phyloP scores from a whole-genome alignment of 805 yeast species.

The Ogataea dorogensis region DNA sequence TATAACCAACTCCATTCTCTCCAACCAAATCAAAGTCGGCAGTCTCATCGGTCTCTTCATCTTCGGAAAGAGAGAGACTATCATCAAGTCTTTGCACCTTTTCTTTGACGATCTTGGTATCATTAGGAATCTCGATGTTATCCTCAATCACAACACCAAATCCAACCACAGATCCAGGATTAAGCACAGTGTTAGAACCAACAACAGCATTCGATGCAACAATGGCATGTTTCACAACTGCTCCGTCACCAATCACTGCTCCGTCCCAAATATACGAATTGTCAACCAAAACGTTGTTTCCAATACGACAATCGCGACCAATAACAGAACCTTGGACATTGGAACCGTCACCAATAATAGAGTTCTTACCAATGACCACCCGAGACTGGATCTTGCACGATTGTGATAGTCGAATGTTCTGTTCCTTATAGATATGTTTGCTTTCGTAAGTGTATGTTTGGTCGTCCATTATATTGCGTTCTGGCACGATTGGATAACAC shows the following conservation, averaged over 20 bases:
- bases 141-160: constrained; percentile 66
- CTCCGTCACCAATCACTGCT: constrained; percentile 65
- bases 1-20: constrained; percentile 48
- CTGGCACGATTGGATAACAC: constrained; percentile 90
- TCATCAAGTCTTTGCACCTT: constrained; percentile 38
- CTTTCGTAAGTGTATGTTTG: constrained; percentile 78
- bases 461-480: constrained; percentile 67
- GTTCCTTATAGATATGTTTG: constrained; percentile 86
- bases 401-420: constrained; percentile 85
- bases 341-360: constrained; percentile 76
- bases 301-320: constrained; percentile 85
- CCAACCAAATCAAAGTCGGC: constrained; percentile 37
- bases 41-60: constrained; percentile 30
- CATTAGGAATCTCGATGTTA: constrained; percentile 45
- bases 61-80: constrained; percentile 31
- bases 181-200: constrained; percentile 49
- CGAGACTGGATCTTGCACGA: constrained; percentile 81
- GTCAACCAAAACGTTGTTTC: constrained; percentile 65
- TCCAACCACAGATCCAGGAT: constrained; percentile 78
- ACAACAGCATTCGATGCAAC: constrained; percentile 66
- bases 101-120: constrained; percentile 51
- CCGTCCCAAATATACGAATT: constrained; percentile 90
- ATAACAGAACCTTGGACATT: constrained; percentile 66
- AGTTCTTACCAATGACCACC: constrained; percentile 77
- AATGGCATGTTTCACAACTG: constrained; percentile 58